Conservation (phyloP, 2,329 filamentous ascomycete genomes). For the Aspergillus vadensis region DNA sequence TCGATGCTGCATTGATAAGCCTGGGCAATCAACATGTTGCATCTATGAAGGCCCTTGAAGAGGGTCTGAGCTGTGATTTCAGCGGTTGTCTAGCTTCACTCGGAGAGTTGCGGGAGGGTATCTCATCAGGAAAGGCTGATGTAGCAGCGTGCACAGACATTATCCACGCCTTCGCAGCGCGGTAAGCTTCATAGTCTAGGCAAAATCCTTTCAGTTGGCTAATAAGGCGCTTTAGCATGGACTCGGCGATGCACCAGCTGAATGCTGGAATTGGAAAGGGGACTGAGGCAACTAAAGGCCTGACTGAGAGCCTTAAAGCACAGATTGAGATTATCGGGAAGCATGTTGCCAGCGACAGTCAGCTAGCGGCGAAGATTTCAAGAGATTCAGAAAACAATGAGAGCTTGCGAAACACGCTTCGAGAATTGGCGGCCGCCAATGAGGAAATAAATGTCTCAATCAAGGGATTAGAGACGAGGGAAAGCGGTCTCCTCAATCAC, state of each 20-base stretch:
- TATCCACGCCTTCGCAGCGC: constrained; percentile 20
- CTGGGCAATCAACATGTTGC: constrained; percentile 17
- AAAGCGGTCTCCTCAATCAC: constrained; percentile 31
- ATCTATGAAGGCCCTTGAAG: constrained; percentile 18
- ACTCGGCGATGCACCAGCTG: constrained; percentile 20
- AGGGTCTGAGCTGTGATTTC: constrained; percentile 18
- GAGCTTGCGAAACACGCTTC: constrained; percentile 24
- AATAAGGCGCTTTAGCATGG: constrained; percentile 22
- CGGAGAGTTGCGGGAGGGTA: constrained; percentile 18
- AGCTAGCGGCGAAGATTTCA: constrained; percentile 26
- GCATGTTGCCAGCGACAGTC: constrained; percentile 20
- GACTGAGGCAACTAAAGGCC: constrained; percentile 18
- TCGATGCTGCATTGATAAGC: constrained; percentile 22
- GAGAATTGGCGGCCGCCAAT: constrained; percentile 22
- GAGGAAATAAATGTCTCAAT: constrained; percentile 22
- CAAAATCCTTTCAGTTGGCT: not conserved
- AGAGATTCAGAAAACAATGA: constrained; percentile 21
- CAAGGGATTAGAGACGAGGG: constrained; percentile 25
- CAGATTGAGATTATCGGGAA: constrained; percentile 25
- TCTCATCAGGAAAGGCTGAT: constrained; percentile 19
- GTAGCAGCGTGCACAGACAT: constrained; percentile 21
- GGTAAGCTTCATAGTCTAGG: constrained; percentile 23
- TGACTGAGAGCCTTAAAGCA: constrained; percentile 21
- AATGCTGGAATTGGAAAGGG: constrained; percentile 18
- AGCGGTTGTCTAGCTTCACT: constrained; percentile 21